Conservation (phyloP, 1,284 basidiomycete genomes). For the Cutaneotrichosporon sp. region DNA sequence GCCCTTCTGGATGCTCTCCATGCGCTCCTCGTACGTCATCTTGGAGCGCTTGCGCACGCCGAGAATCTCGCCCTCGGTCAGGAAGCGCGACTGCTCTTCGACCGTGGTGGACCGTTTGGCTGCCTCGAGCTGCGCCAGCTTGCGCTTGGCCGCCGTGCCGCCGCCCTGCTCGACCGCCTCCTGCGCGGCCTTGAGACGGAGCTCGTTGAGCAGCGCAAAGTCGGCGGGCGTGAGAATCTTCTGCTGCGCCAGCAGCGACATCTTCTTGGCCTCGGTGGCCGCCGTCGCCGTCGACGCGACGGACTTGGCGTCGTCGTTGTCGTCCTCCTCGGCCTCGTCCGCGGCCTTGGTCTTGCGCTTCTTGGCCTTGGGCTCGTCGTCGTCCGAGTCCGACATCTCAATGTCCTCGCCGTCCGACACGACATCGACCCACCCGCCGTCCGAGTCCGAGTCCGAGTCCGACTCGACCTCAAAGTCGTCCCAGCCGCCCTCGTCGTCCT, state of each 20-base stretch:
- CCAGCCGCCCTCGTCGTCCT: conserved; percentile 74
- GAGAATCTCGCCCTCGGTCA: conserved; percentile 89
- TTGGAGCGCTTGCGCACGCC: conserved; percentile 94
- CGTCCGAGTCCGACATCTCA: conserved; percentile 82
- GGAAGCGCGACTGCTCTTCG: conserved; percentile 64
- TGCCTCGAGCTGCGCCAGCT: conserved; percentile 74
- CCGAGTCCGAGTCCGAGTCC: conserved; percentile 65
- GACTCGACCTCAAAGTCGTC: conserved; percentile 87
- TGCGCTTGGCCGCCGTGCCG: conserved; percentile 79
- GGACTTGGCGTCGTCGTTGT: conserved; percentile 45
- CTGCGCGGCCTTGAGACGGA: conserved; percentile 78
- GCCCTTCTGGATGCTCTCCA: conserved; percentile 88
- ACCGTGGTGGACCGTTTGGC: conserved; percentile 60
- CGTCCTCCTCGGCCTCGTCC: conserved; percentile 39
- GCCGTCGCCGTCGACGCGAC: conserved; percentile 46
- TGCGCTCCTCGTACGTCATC: conserved; percentile 89
- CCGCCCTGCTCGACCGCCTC: conserved; percentile 71
- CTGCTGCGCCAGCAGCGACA: conserved; percentile 53
- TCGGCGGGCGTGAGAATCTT: conserved; percentile 96
- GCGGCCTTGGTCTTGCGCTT: conserved; percentile 45
- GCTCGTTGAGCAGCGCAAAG: conserved; percentile 88
- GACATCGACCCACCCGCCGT: conserved; percentile 84
- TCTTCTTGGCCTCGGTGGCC: conserved; percentile 49
- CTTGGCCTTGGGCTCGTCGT: conserved; percentile 59
- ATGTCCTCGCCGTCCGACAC: conserved; percentile 70